Evolutionary conservation across 345 rosid species (phyloP), one percentile per base, ranked within the genome.

Genomic region (Eucalyptus lansdowneana): DNA sequence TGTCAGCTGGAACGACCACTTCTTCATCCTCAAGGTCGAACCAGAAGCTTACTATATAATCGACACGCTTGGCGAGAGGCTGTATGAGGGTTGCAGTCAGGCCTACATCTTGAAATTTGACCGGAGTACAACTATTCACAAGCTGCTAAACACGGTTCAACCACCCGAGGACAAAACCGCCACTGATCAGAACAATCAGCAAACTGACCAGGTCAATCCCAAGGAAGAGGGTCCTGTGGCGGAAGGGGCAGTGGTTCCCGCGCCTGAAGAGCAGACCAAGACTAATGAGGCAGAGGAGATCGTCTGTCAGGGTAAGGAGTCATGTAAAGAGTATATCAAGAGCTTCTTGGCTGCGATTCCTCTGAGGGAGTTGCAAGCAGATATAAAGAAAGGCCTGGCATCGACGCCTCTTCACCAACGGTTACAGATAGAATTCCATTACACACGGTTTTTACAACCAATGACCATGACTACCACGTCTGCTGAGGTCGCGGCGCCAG

Each of bases 1-100:
- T 72, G 98, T 98, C n/a, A 96, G 99, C 90, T 98, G 99, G 99
- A 98, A 98, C 56, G 99, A 98, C 90, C 99, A 98, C 93, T 98
- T 98, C 92, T 98, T 98, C 85, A 91, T 98, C 89, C 97, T 97
- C 85, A 95, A 95, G 89, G 96, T 97, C 49, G 97, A 96, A 90
- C 93, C 93, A 17, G 97, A 97, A 89, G 98, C 98, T 87, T 98
- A 95, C 92, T 98, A 96, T 93, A 95, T 97, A 86, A 95, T 98
- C 13, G 99, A 98, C 91, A 97, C 98, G 6, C 90, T 98, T 54
- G 99, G 99, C n/a, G 99, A 98, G 95, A 94, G 99, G 92, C 97
- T 98, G 3, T 98, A 92, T 13, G 99, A 98, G 93, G 99, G 98
- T 72, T 98, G 98, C 93, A 93, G 91, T 93, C 99, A 98, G 89